Base-by-base conservation (phyloP, 2,329 filamentous ascomycete species). In the Trichoderma citrinoviride region DNA sequence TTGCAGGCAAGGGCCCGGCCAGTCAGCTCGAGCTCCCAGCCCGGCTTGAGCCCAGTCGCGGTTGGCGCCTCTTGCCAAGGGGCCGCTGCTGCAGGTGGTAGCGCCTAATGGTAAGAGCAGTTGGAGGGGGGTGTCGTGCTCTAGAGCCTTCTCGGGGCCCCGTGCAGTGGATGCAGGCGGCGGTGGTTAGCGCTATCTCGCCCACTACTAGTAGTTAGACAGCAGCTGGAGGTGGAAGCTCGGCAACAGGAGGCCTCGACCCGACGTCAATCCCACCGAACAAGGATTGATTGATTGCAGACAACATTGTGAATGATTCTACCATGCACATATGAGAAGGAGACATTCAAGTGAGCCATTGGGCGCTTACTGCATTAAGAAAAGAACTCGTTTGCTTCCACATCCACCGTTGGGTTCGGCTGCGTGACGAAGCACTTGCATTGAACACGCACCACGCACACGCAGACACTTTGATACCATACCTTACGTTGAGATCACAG, bases 171-270 rank as follows among this genome's bases (percentile, higher is more conserved):
- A 29, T 15, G 52, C 33, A 25, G 33, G 33, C 23, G 33, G 44
- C 14, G 41, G 54, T 50, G 33, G 10, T 43, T 27, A 50, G 57
- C 57, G 57, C 57, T 29, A 61, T 50, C 43, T 15, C 33, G 19
- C 14, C 43, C 55, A 27, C 21, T 60, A 37, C 15, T 37, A n/a
- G 33, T 37, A 37, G 6, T 10, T 37, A 12, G 17, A n/a, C n/a
- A 37, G 40, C n/a, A 37, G 40, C 40, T 43, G 40, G 15, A 55
- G 15, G 44, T 44, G 57, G 57, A 43, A 52, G 37, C 29, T 29
- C 57, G 57, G 47, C 57, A 61, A 23, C 47, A 25, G 57, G 57
- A 61, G 57, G 57, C 57, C 57, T 61, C 47, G 57, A 52, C 57
- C 52, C 47, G 57, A 52, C 17, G 33, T 37, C 23, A 43, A 43